Evolutionary conservation across 2,329 filamentous ascomycete species (phyloP).

Genomic region (Corinectria fuckeliana): DNA sequence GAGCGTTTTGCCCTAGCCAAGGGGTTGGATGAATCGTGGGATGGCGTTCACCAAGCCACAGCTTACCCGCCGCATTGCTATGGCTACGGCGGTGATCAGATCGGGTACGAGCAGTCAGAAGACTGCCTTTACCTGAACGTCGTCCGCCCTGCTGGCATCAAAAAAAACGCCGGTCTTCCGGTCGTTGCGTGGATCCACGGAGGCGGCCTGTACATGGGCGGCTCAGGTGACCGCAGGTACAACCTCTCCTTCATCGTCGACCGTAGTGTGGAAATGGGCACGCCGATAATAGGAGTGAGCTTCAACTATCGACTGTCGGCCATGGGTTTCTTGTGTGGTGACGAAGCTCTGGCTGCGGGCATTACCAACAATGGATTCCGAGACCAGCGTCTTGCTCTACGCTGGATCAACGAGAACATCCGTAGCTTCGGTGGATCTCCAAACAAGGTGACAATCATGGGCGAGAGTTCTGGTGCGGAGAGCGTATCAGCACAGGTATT

Average conservation of each 20-base stretch:
- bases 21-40: slow-evolving; percentile 54
- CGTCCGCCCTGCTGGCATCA: slow-evolving; percentile 58
- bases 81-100: slow-evolving; percentile 52
- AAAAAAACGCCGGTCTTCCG: slow-evolving; percentile 52
- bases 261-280: slow-evolving; percentile 51
- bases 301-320: slow-evolving; percentile 57
- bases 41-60: slow-evolving; percentile 48
- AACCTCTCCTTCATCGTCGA: slow-evolving; percentile 66
- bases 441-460: slow-evolving; percentile 56
- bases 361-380: slow-evolving; percentile 57
- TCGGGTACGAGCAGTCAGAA: slow-evolving; percentile 47
- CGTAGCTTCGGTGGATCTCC: slow-evolving; percentile 53
- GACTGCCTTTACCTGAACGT: slow-evolving; percentile 70
- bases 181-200: slow-evolving; percentile 66
- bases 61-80: slow-evolving; percentile 55
- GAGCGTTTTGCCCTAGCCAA: slow-evolving; percentile 33
- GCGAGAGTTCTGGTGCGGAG: slow-evolving; percentile 57
- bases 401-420: slow-evolving; percentile 57
- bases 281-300: slow-evolving; percentile 55
- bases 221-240: slow-evolving; percentile 56
- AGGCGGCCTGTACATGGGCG: slow-evolving; percentile 42
- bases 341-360: slow-evolving; percentile 48
- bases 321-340: slow-evolving; percentile 54
- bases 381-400: slow-evolving; percentile 54
- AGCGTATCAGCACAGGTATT: slow-evolving; percentile 53